Evolutionary conservation across 768 basidiomycete species (phyloP), one percentile per base, ranked within the genome.

Genomic region (Rubroboletus pulcherrimus): DNA sequence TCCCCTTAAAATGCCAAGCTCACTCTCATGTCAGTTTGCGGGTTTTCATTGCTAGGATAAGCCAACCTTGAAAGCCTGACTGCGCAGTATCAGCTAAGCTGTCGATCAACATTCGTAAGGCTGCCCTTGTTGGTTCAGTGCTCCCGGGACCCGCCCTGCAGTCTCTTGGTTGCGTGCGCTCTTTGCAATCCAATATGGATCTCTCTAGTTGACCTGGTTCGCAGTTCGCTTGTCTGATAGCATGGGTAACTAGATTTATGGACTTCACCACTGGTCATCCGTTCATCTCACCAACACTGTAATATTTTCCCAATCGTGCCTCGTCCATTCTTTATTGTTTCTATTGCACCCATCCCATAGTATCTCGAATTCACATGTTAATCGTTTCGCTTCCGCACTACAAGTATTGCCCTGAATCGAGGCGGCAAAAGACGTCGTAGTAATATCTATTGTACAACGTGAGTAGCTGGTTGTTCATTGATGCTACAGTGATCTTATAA

Each of bases 41-140:
- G 14, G 60, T 71, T 30, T 66, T 69, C 49, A 67, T 75, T 33
- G 47, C 63, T 7, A 64, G 65, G 50, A 69, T 70, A 49, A 55
- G 63, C 19, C 19, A 49, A 34, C 49, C 42, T 26, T 47, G 33
- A 43, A 15, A 19, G 17, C 38, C 17, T 33, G 34, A 43, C 17
- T 6, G 15, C 6, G 3, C 29, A 10, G 45, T 39, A 33, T 39
- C n/a, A 1, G 34, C 44, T 40, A 29, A 60, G 24, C 26, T 47
- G 17, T n/a, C 10, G 19, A 47, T 41, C 11, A 26, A 55, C 19
- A n/a, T 34, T 30, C 59, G 52, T 15, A 42, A 68, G 58, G 47
- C 53, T 41, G 66, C 64, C 15, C 45, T 73, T 44, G 55, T 63
- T 26, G 47, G 61, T 21, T 49, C 52, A 9, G 47, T 30, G 4